Percentiles rank a stretch among this genome's conserved stretches.
These are phyloP conservation scores for Climacium dendroides DNA, from an alignment of 225 moss, liverwort and hornwort genomes.

Conservation along the genomic window DNA sequence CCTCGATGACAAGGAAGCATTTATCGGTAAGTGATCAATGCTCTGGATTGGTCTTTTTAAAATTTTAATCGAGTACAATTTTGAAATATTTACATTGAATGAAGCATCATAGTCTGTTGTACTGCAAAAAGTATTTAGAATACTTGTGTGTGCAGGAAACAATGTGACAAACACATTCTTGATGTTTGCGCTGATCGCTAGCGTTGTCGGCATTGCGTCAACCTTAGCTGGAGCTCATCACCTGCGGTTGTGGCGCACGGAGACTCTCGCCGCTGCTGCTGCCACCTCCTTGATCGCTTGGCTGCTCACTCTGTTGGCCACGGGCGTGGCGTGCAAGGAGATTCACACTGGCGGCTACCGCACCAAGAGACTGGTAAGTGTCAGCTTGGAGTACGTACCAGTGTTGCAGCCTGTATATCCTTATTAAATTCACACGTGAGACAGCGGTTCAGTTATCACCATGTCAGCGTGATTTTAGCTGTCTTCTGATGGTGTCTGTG, in stretches of 20 bases:
- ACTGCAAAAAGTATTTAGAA: too few relatives aligned
- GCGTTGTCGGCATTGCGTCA: slow-evolving; percentile 22
- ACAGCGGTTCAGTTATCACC: background rate
- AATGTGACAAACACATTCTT: background rate
- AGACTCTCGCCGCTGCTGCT: slow-evolving; percentile 19
- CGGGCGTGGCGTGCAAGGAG: slow-evolving; percentile 13
- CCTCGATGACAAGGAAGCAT: background rate
- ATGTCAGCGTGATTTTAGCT: background rate
- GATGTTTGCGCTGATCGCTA: slow-evolving; percentile 1
- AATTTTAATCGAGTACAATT: background rate
- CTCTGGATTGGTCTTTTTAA: background rate
- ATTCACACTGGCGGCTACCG: slow-evolving; percentile 4
- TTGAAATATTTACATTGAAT: background rate
- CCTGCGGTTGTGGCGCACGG: slow-evolving; percentile 16
- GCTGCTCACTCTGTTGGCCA: slow-evolving; percentile 23
- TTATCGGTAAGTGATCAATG: background rate
- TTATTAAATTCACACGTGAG: background rate
- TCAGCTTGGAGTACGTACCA: background rate
- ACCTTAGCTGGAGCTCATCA: slow-evolving; percentile 25
- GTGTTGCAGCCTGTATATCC: background rate
- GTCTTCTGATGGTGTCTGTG: background rate
- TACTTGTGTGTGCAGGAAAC: slow-evolving; percentile 7
- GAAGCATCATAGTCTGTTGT: background rate
- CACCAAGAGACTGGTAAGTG: slow-evolving; percentile 9
- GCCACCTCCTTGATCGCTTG: slow-evolving; percentile 23